Base-by-base conservation (phyloP, 768 basidiomycete species). In the Tricholoma saponaceum region DNA sequence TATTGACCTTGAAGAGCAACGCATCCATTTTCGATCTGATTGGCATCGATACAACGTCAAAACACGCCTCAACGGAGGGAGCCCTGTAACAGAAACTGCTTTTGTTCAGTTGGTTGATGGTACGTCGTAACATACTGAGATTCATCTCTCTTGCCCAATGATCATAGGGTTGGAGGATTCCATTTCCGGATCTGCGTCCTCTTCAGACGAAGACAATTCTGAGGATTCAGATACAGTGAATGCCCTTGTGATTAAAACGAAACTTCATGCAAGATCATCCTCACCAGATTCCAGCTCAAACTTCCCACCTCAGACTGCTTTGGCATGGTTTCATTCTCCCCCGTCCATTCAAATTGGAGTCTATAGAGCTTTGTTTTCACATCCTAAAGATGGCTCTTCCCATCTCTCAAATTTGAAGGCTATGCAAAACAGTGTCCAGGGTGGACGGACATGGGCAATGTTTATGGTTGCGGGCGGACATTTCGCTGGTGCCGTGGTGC, bases 31-130 rank as follows among this genome's bases (percentile, higher is more conserved):
- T 70, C 85, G 86, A 63, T 92, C 91, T 9, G 96, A 99, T 71
- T 98, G 96, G 97, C 96, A 99, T 79, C 83, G 95, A 57, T 98
- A 96, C 75, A 98, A 98, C 69, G 90, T 95, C 63, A 97, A 96
- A 73, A 80, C 83, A 49, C 85, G 86, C 56, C 73, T 94, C 51
- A 74, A 78, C 52, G 87, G 87, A 5, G 80, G 83, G 9, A 75
- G 77, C 20, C 71, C 85, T 23, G 83, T 94, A 20, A 75, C 83
- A 0, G 90, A 93, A 67, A 68, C 79, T 25, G 81, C 85, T 16
- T 99, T 96, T 65, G 74, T 83, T 20, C 81, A 84, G 55, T 78
- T 98, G 41, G 79, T 97, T 5, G 94, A 94, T 64, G 87, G 96
- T 95, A 66, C 37, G 81, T 66, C 41, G 2, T 25, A 14, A 55